phyloP scores from a whole-genome alignment of 352 stramenopile genomes.

The Globisporangium uncinulatum region DNA sequence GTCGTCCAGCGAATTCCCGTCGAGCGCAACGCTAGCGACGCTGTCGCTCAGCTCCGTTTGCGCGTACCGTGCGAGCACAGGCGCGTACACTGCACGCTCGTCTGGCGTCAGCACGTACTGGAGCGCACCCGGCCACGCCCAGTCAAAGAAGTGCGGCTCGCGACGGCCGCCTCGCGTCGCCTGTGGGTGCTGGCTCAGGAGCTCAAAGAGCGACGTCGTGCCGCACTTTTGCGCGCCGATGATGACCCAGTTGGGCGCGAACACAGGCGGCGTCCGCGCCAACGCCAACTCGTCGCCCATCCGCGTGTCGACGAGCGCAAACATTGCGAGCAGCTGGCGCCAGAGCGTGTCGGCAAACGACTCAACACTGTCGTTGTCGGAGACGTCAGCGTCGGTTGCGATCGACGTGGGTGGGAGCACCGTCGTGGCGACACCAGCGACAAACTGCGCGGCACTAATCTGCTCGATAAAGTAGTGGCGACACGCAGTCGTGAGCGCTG shows the following conservation, averaged over 20 bases:
- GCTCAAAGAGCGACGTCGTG: constrained; percentile 59
- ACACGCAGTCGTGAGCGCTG: constrained; percentile 23
- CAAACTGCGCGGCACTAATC: constrained; percentile 41
- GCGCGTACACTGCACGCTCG: constrained; percentile 19
- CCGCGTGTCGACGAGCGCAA: constrained; percentile 30
- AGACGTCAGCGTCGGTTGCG: not conserved
- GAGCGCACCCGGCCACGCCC: constrained; percentile 34
- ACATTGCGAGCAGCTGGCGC: constrained; percentile 33
- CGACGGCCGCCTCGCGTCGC: constrained; percentile 62
- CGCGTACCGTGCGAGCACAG: constrained; percentile 20
- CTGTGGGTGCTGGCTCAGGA: constrained; percentile 83
- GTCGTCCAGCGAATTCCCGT: constrained; percentile 30
- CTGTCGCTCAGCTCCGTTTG: not conserved
- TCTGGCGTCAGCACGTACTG: constrained; percentile 20
- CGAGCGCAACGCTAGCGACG: constrained; percentile 1
- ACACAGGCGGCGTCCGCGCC: constrained; percentile 17
- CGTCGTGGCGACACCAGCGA: not conserved
- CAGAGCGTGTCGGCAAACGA: constrained; percentile 20
- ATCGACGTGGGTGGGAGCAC: too few species aligned
- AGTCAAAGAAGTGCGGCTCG: constrained; percentile 67
- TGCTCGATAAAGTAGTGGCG: constrained; percentile 62
- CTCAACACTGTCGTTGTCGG: constrained; percentile 1
- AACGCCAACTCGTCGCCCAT: constrained; percentile 24
- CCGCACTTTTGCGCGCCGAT: constrained; percentile 60
- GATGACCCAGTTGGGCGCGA: constrained; percentile 48